Evolutionary conservation across 306 rosid species (phyloP).

Genomic region (Cucurbita maxima): DNA sequence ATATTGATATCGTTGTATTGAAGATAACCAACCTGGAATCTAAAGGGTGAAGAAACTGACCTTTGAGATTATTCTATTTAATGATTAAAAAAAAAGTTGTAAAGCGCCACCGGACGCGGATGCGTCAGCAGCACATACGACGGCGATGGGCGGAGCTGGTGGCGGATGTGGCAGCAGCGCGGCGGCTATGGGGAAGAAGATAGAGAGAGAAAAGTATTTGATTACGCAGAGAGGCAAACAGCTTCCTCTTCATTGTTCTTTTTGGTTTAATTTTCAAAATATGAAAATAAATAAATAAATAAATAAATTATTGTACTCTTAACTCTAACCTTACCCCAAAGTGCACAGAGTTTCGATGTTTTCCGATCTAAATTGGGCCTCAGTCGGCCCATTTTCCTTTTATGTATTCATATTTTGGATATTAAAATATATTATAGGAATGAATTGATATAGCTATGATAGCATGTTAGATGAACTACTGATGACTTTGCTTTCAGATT

Average conservation of each 20-base stretch:
- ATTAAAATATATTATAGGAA: too few species aligned
- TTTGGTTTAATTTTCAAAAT: neutral
- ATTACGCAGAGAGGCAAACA: neutral
- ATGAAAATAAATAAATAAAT: neutral
- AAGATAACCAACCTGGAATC: neutral
- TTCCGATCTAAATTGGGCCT: neutral
- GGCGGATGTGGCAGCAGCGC: neutral
- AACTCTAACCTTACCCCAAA: neutral
- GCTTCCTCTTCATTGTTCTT: neutral
- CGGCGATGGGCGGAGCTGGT: neutral
- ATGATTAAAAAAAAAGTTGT: neutral
- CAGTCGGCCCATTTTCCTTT: neutral
- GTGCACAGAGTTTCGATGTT: neutral
- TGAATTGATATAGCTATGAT: too few species aligned
- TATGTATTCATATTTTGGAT: too few species aligned
- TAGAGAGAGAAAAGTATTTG: neutral
- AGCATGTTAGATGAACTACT: too few species aligned
- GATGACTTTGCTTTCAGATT: too few species aligned
- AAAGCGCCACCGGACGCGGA: slow-evolving; percentile 3
- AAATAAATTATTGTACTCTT: neutral
- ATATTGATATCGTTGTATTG: neutral
- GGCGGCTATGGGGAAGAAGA: slow-evolving; percentile 2
- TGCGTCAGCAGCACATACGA: slow-evolving; percentile 1
- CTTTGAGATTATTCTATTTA: neutral
- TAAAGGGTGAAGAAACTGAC: neutral